Percentiles rank a stretch among this genome's conserved stretches.
phyloP scores from a whole-genome alignment of 2,329 filamentous ascomycete genomes.

The Juglanconis sp. region DNA sequence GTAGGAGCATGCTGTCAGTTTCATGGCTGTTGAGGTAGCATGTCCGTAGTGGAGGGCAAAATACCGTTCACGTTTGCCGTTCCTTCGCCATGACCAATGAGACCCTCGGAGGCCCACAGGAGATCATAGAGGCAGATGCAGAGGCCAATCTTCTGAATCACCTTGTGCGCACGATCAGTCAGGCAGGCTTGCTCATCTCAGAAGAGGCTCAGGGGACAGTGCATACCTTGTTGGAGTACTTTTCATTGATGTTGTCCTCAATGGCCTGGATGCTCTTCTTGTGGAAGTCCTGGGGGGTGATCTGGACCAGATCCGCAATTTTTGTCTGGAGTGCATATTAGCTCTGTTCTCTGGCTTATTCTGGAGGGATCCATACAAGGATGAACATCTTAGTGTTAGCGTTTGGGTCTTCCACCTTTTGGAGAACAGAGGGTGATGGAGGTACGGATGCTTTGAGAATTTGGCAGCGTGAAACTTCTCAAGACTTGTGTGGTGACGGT shows the following conservation, averaged over 20 bases:
- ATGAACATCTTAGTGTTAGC: slow-evolving; percentile 44
- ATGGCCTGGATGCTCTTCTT: slow-evolving; percentile 81
- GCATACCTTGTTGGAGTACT: slow-evolving; percentile 85
- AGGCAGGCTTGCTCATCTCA: background rate
- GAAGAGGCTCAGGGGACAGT: background rate
- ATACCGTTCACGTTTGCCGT: slow-evolving; percentile 90
- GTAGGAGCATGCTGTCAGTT: slow-evolving; percentile 16
- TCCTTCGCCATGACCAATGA: slow-evolving; percentile 90
- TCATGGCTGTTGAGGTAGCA: background rate
- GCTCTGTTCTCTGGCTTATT: background rate
- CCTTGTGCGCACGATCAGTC: slow-evolving; percentile 39
- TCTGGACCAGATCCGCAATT: slow-evolving; percentile 90
- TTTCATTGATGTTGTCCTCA: slow-evolving; percentile 91
- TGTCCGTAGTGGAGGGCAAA: no score
- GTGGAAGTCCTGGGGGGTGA: slow-evolving; percentile 82
- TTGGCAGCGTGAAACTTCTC: background rate
- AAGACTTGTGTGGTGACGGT: background rate
- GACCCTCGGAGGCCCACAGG: slow-evolving; percentile 81
- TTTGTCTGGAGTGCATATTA: slow-evolving; percentile 42
- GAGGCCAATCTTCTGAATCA: slow-evolving; percentile 89
- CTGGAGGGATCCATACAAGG: slow-evolving; percentile 34
- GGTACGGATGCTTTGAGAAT: background rate
- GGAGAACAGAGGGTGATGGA: background rate
- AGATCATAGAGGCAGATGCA: slow-evolving; percentile 94
- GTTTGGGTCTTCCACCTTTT: background rate